Conservation (phyloP, 805 yeast genomes). For the Hanseniaspora meyeri region DNA sequence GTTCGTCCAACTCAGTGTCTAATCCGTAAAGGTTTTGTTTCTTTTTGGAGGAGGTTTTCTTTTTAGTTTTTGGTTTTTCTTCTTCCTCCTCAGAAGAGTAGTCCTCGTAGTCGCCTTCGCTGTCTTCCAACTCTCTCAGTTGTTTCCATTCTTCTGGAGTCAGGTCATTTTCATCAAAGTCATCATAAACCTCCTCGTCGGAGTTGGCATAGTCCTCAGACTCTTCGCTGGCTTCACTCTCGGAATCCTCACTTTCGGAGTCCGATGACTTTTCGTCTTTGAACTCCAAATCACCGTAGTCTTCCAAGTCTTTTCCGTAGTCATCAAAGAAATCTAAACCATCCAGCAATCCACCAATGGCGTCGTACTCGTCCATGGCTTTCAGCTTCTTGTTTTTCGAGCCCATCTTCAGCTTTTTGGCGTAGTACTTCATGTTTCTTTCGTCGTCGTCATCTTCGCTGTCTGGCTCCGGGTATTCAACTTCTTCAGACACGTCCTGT, state of each 20-base stretch:
- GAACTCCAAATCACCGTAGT: conserved; percentile 23
- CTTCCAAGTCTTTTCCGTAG: conserved; percentile 26
- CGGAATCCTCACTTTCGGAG: conserved; percentile 23
- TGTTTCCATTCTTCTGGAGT: conserved; percentile 29
- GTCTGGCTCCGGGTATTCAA: conserved; percentile 35
- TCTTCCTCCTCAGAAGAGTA: conserved; percentile 21
- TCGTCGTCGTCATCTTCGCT: conserved; percentile 53
- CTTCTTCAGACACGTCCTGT: conserved; percentile 20
- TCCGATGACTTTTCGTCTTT: conserved; percentile 9
- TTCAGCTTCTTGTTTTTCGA: conserved; percentile 38
- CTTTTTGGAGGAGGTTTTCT: conserved; percentile 19
- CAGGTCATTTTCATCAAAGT: conserved; percentile 30
- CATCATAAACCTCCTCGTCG: conserved; percentile 30
- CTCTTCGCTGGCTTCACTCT: conserved; percentile 23
- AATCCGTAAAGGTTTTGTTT: conserved; percentile 69
- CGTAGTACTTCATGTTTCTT: conserved; percentile 68
- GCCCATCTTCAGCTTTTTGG: conserved; percentile 64
- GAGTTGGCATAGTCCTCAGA: conserved; percentile 19
- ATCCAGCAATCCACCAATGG: conserved; percentile 69
- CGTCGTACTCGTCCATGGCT: conserved; percentile 52
- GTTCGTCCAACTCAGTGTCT: conserved; percentile 25
- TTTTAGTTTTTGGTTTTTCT: conserved; percentile 10
- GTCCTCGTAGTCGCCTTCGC: conserved; percentile 20
- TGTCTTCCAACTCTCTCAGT: conserved; percentile 23
- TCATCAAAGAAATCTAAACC: conserved; percentile 39